Base-by-base conservation (phyloP, 495 filamentous ascomycete species). In the Cudoniella acicularis region DNA sequence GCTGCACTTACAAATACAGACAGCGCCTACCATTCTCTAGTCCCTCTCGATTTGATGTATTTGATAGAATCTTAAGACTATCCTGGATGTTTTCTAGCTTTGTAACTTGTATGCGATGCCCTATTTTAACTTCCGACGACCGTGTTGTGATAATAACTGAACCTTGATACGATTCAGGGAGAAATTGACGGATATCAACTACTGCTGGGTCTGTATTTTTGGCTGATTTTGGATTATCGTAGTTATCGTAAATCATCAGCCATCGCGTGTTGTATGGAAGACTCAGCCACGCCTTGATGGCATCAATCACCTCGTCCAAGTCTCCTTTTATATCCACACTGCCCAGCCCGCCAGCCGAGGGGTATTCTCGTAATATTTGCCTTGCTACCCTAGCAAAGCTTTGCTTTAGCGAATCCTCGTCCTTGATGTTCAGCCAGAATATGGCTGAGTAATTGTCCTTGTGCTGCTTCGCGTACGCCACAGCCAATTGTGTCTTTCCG, bases 201-300 rank as follows among this genome's bases (percentile, higher is more conserved):
- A 54, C 58, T 17, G 17, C 36, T 10, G 50, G 49, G 40, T 64
- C 55, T 6, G 45, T 51, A 21, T 49, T 62, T 26, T 67, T 58
- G 17, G 61, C 41, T 13, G 63, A 36, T 22, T 68, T 73, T 48
- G 18, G 73, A 30, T 41, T 60, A 49, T 80, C 75, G 27, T 69
- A 71, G 57, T 77, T 81, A 50, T 80, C 75, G 47, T 77, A 51
- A 50, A 72, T 72, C 1, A 62, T 63, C 43, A 79, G 68, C 71
- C 72, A 77, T 60, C 66, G 67, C 65, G 36, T 73, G 56, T 40
- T 73, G 58, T 55, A 68, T 62, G 72, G 59, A 67, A 69, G 73
- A 42, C 59, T 46, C 9, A 76, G 72, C 73, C 73, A 74, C 17
- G 46, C 50, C 57, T 66, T 72, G 18, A 73, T 70, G 43, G 64